phyloP scores from a whole-genome alignment of 345 rosid genomes.

The Euphorbia lathyris region DNA sequence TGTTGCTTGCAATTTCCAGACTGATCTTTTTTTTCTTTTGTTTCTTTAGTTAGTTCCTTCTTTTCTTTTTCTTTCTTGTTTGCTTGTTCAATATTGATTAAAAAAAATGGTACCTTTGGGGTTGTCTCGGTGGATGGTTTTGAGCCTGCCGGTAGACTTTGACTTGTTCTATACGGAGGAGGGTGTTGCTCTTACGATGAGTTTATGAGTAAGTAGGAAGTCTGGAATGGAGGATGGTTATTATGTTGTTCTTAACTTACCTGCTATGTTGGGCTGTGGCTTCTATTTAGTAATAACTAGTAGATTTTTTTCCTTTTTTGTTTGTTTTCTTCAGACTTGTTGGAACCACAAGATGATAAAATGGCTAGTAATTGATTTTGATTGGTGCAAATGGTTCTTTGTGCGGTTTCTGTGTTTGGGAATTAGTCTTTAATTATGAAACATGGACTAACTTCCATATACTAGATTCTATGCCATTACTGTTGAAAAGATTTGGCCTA shows the following conservation, averaged over 20 bases:
- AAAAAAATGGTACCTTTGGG: background rate
- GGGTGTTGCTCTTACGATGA: background rate
- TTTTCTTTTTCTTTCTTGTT: background rate
- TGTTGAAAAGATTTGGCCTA: background rate
- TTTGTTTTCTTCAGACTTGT: background rate
- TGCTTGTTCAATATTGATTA: background rate
- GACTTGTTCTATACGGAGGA: background rate
- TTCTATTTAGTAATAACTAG: conserved; percentile 4
- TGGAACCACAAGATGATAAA: background rate
- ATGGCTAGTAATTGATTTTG: background rate
- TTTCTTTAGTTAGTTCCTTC: background rate
- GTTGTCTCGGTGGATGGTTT: background rate
- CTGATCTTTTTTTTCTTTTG: background rate
- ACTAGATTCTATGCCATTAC: too few relatives aligned
- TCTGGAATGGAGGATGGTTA: background rate
- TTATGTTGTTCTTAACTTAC: background rate
- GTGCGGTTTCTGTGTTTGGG: background rate
- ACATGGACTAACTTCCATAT: background rate
- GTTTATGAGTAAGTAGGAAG: background rate
- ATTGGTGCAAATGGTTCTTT: background rate
- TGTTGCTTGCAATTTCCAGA: background rate
- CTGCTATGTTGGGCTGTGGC: background rate
- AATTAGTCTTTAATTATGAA: background rate
- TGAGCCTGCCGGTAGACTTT: background rate
- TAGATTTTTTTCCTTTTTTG: background rate